Conservation (phyloP, 2,329 filamentous ascomycete species). For the Byssothecium circinans region DNA sequence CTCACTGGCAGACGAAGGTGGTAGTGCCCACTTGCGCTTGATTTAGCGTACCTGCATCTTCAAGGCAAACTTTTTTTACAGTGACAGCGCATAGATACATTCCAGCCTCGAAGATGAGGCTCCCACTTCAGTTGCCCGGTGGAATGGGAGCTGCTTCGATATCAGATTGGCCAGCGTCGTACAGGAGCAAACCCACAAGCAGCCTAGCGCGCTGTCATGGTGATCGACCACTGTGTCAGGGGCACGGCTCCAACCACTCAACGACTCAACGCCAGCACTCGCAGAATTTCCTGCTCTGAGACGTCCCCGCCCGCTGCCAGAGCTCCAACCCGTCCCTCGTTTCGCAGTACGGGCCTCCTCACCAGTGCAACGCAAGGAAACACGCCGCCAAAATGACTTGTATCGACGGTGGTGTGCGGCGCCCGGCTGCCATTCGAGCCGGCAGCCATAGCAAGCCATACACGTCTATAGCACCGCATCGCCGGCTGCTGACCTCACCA, state of each 20-base stretch:
- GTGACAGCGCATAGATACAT: conserved; percentile 8
- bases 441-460: not conserved
- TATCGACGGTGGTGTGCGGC: conserved; percentile 11
- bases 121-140: not conserved
- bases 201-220: conserved; percentile 21
- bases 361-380: conserved; percentile 15
- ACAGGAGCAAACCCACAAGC: conserved; percentile 20
- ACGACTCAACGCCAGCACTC: conserved; percentile 15
- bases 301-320: conserved; percentile 18
- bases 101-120: not conserved
- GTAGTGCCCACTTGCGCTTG: conserved; percentile 5
- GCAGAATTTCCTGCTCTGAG: conserved; percentile 12
- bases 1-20: conserved; percentile 9
- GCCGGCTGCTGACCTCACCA: conserved; percentile 21
- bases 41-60: conserved; percentile 4
- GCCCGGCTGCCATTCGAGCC: conserved; percentile 9
- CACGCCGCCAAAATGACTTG: conserved; percentile 3
- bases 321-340: conserved; percentile 25
- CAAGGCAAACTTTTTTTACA: not conserved
- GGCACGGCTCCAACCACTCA: too few species aligned
- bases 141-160: conserved; percentile 30
- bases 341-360: conserved; percentile 17
- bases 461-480: conserved; percentile 2
- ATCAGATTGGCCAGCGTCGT: conserved; percentile 29
- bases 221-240: conserved; percentile 33